phyloP scores from a whole-genome alignment of 805 yeast genomes.

The Wickerhamiella lipophila region DNA sequence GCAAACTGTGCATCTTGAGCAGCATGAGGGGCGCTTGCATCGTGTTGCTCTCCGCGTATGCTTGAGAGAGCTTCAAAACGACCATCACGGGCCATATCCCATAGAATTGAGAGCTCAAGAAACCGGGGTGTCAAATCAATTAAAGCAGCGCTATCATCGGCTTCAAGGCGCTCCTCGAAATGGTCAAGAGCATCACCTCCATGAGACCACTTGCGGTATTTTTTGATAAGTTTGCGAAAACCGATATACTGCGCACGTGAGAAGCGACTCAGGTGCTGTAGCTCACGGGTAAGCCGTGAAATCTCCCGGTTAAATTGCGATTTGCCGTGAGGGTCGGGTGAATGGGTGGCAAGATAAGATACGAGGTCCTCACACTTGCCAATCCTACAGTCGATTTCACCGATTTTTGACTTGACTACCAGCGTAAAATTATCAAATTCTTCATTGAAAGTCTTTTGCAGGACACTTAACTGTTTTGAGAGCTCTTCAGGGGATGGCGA shows the following conservation, averaged over 20 bases:
- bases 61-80: constrained; percentile 6
- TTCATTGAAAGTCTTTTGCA: constrained; percentile 13
- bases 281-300: constrained; percentile 35
- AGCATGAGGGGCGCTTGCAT: constrained; percentile 15
- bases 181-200: constrained; percentile 22
- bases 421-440: constrained; percentile 31
- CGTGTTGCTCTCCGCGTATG: constrained; percentile 8
- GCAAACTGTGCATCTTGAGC: constrained; percentile 28
- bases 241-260: constrained; percentile 62
- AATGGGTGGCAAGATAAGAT: constrained; percentile 22
- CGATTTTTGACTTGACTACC: constrained; percentile 54
- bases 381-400: constrained; percentile 49
- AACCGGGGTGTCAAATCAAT: constrained; percentile 50
- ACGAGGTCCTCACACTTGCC: constrained; percentile 31
- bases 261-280: constrained; percentile 58
- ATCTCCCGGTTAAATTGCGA: constrained; percentile 28
- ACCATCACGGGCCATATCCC: constrained; percentile 33
- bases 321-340: not conserved
- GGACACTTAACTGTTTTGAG: constrained; percentile 13
- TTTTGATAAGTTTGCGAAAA: constrained; percentile 59
- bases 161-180: constrained; percentile 29
- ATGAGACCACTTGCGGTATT: constrained; percentile 39
- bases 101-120: constrained; percentile 44
- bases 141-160: constrained; percentile 45
- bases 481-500: constrained; percentile 6